Conservation (phyloP, 306 rosid species). For the Corylus avellana region DNA sequence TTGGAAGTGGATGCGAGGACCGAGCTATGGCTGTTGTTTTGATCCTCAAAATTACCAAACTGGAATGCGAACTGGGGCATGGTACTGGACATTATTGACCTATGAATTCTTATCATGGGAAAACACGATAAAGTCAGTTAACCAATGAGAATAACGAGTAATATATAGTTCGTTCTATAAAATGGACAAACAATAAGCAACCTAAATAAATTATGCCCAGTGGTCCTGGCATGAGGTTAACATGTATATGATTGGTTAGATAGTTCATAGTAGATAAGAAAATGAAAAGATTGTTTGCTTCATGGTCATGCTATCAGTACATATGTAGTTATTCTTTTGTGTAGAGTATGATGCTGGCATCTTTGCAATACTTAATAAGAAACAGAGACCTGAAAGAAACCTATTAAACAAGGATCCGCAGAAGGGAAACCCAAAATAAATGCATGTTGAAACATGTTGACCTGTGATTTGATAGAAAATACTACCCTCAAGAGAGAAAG, state of each 20-base stretch:
- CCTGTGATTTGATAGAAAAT: not conserved
- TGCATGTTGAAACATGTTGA: not conserved
- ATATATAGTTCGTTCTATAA: constrained; percentile 17
- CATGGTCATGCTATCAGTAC: constrained; percentile 4
- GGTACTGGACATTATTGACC: constrained; percentile 41
- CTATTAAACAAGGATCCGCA: not conserved
- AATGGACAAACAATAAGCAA: constrained; percentile 20
- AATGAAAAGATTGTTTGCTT: not conserved
- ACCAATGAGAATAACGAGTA: not conserved
- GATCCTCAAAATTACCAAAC: constrained; percentile 36
- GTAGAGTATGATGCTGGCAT: not conserved
- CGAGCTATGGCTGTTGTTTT: constrained; percentile 34
- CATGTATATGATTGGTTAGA: not conserved
- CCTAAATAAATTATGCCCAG: not conserved
- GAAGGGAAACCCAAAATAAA: constrained; percentile 8
- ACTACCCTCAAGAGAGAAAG: not conserved
- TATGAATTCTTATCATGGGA: constrained; percentile 39
- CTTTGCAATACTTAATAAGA: not conserved
- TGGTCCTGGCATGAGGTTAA: not conserved
- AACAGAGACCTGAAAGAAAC: not conserved
- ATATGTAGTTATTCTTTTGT: not conserved
- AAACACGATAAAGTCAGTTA: constrained; percentile 2
- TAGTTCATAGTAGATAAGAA: not conserved
- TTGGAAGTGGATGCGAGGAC: constrained; percentile 33
- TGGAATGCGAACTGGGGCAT: constrained; percentile 43